Conservation (phyloP, 306 rosid species). For the Ceratonia siliqua region DNA sequence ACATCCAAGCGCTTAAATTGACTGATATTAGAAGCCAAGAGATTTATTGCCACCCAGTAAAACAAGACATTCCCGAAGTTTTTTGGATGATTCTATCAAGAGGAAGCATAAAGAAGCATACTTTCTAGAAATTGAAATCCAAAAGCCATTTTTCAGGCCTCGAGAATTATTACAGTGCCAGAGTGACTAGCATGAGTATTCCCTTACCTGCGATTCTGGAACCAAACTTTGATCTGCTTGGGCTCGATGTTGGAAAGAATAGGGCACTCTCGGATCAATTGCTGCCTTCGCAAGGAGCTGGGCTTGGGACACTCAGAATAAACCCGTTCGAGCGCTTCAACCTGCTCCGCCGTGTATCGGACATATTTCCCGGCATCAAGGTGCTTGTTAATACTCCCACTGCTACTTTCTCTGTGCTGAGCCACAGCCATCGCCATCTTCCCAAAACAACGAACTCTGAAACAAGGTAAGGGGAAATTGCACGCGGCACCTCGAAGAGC, state of each 20-base stretch:
- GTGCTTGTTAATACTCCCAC: constrained; percentile 81
- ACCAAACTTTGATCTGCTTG: constrained; percentile 99
- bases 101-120: not conserved
- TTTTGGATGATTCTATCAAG: no score
- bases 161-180: no score
- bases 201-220: constrained; percentile 87
- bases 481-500: not conserved
- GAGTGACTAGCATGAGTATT: not conserved
- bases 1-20: not conserved
- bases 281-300: constrained; percentile 89
- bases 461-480: constrained; percentile 15
- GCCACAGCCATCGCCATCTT: constrained; percentile 89
- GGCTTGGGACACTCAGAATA: constrained; percentile 97
- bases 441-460: not conserved
- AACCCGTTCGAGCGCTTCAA: constrained; percentile 91
- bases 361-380: constrained; percentile 92
- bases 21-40: not conserved
- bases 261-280: constrained; percentile 89
- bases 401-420: constrained; percentile 84
- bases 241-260: constrained; percentile 92
- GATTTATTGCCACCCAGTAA: not conserved
- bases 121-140: not conserved
- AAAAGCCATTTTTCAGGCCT: not conserved
- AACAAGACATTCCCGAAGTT: not conserved
- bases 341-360: constrained; percentile 90